Base-by-base conservation (phyloP, 2,329 filamentous ascomycete species). In the Podosphaera aphanis region DNA sequence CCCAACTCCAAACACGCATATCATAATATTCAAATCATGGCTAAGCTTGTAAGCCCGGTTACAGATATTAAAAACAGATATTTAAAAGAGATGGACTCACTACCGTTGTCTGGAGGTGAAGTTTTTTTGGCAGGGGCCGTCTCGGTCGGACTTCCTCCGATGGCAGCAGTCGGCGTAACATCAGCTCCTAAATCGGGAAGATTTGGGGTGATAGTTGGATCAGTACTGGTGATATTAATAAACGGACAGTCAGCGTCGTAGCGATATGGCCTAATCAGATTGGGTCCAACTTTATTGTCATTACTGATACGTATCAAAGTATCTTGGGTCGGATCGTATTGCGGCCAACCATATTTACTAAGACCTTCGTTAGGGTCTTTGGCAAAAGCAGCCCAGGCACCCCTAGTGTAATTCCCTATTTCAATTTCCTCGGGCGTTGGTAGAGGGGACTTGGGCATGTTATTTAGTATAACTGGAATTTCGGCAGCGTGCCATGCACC, bases 301-400 rank as follows among this genome's bases (percentile, higher is more conserved):
- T 56, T 56, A 3, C 48, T 56, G 16, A 60, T 45, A 29, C 57
- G 49, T 23, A 59, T 47, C 21, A 60, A 47, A 1, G 57, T 53
- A 41, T 54, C 49, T 19, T 50, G 42, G 2, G 42, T 43, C 5
- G 49, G 43, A 33, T 54, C 47, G 25, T 57, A 59, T 10, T 25
- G 27, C 3, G 59, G 58, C 59, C 59, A 60, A 3, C 29, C 44
- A 47, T 60, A 61, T 2, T 44, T 51, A 13, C 46, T 53, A 23
- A 64, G 48, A 1, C 62, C 62, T 16, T 57, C 51, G 8, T 46
- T 47, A 1, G 63, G 60, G 49, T 64, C 53, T 46, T 60, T 63
- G 11, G 62, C 61, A 50, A 64, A 64, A 1, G 60, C 52, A 0
- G 61, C 56, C 60, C 62, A 64, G 10, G 62, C 62, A 1, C 57